Evolutionary conservation across 768 basidiomycete species (phyloP).

Genomic region (Mrakia blollopis): DNA sequence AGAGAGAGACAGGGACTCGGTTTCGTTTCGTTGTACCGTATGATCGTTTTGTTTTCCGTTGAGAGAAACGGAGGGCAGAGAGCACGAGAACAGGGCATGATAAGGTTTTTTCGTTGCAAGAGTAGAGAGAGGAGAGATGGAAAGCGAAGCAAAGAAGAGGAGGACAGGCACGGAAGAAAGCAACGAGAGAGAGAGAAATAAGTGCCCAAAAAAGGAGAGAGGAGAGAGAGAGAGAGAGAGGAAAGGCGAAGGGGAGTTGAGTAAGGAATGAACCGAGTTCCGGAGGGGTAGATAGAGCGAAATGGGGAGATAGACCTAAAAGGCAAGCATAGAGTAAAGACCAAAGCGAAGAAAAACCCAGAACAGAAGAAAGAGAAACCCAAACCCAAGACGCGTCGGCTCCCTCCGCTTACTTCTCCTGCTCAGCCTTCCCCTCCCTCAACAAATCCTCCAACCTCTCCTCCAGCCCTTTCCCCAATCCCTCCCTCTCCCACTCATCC

Average conservation of each 20-base stretch:
- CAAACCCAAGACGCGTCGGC: background rate
- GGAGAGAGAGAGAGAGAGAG: too few relatives aligned
- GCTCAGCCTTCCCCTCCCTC: conserved; percentile 1
- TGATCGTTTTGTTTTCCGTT: background rate
- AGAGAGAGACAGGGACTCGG: background rate
- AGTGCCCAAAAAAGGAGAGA: too few relatives aligned
- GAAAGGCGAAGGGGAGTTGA: background rate
- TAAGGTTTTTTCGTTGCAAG: background rate
- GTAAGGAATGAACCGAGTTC: background rate
- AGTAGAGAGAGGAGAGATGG: too few relatives aligned
- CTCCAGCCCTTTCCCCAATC: conserved; percentile 27
- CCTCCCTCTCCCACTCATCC: conserved; percentile 26
- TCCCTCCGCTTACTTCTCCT: background rate
- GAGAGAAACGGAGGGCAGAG: background rate
- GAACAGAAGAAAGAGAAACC: background rate
- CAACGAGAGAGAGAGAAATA: background rate
- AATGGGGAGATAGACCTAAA: background rate
- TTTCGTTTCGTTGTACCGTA: background rate
- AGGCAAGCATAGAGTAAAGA: background rate
- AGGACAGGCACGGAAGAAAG: too few relatives aligned
- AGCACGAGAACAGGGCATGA: background rate
- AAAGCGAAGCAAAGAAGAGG: background rate
- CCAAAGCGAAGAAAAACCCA: background rate
- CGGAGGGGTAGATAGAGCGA: background rate
- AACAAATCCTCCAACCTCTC: conserved; percentile 19